Base-by-base conservation (phyloP, 768 basidiomycete genomes). In the Rhodocollybia butyracea region DNA sequence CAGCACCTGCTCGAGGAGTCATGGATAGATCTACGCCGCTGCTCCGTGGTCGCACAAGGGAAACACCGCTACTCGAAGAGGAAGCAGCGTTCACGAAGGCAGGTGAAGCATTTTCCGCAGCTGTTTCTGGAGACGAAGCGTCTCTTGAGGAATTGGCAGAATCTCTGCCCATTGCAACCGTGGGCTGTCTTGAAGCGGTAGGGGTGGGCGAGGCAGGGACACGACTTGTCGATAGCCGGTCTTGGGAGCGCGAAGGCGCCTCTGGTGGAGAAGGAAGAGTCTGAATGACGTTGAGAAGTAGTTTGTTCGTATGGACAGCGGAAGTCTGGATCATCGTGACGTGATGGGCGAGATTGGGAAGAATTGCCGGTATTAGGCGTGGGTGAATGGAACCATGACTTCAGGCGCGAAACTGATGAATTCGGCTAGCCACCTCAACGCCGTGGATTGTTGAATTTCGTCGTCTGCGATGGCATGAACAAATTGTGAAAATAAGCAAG, bases 361-460 rank as follows among this genome's bases (percentile, higher is more conserved):
- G 80, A 55, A 99, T 90, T 8, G 92, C 91, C 8, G 91, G 88
- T 41, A 99, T 88, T 42, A 99, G 85, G 38, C 92, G 86, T 1
- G 97, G 94, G 94, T 93, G 65, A 97, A 97, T 2, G 91, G 90
- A 26, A 98, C 83, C 80, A 98, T 91, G 52, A 95, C 92, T 66
- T 94, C 91, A 52, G 89, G 86, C 1, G 86, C 88, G 62, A 98
- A 93, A 46, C 75, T 79, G 30, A 98, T 74, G 71, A 98, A 94
- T 60, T 94, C 92, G 5, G 91, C 83, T 22, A 99, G 75, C 97
- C 97, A 99, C 57, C 83, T 78, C 15, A 99, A 79, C n/a, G 94
- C 91, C 0, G 91, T 95, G 0, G 91, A 91, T 62, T 97, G 93
- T 60, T 97, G 94, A 27, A 96, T 91, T 65, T 96, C 94, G 58